Evolutionary conservation across 2,329 filamentous ascomycete species (phyloP), one percentile per base, ranked within the genome.

Genomic region (Phaeosphaeria sp.): DNA sequence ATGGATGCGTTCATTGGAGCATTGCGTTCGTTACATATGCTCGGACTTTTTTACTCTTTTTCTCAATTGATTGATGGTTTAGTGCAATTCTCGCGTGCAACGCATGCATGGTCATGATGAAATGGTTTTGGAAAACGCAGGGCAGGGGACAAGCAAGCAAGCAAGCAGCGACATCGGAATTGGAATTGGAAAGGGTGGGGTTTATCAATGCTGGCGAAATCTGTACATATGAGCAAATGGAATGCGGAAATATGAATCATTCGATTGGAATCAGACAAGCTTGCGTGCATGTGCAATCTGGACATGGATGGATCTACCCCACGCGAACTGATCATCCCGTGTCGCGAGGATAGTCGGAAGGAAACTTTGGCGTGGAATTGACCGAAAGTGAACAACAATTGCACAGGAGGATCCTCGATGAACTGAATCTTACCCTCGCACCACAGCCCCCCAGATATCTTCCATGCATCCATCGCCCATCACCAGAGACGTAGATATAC

Each of bases 1-100:
- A 65, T 57, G 60, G 63, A 60, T 66, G 55, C 63, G 55, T 63
- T 67, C 40, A 63, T 47, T 56, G 65, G 62, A 67, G 70, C 68
- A 72, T 73, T 68, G 60, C 67, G 59, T 43, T 62, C 59, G 57
- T 44, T 64, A 58, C 30, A 25, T 61, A 30, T 36, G 20, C 30
- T 47, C 21, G 24, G 21, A 50, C 53, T 59, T 36, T 62, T 52
- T 56, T 58, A 50, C 51, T 55, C 52, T 54, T 51, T 59, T 33
- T 61, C 53, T 57, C 57, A 51, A 52, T 56, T 51, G 55, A 56
- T 48, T 59, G 47, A 60, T 56, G 18, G 56, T 3, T 21, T 3
- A n/a, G 17, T 43, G 17, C 18, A 36, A 3, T 36, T 36, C 11
- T 3, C 30, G 30, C 30, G 30, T 36, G 30, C 30, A 36, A 6